phyloP scores from a whole-genome alignment of 768 basidiomycete species.

The Crepidotus variabilis region DNA sequence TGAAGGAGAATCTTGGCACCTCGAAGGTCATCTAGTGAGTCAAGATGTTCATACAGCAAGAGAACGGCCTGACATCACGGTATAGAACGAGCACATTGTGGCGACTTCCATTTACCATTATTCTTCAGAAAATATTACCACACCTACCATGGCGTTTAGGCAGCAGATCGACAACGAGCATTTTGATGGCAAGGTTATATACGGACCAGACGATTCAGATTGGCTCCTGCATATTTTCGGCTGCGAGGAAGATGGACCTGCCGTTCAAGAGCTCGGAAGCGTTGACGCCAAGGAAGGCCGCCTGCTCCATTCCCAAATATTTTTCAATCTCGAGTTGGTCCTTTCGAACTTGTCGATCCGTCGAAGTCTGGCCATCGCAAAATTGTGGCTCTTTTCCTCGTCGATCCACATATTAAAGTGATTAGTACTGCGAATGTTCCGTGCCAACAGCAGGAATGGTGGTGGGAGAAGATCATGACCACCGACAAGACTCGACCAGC shows the following conservation, averaged over 20 bases:
- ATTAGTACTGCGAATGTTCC: constrained; percentile 26
- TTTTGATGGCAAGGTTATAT: constrained; percentile 7
- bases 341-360: constrained; percentile 33
- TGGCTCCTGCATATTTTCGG: constrained; percentile 28
- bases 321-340: constrained; percentile 34
- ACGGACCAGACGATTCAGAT: constrained; percentile 21
- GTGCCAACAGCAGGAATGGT: constrained; percentile 29
- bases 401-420: constrained; percentile 28
- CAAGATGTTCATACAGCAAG: not conserved
- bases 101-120: constrained; percentile 27
- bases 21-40: constrained; percentile 16
- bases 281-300: constrained; percentile 31
- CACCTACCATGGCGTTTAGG: constrained; percentile 19
- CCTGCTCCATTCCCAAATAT: constrained; percentile 37
- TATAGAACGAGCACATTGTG: constrained; percentile 28
- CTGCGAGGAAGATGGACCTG: constrained; percentile 17
- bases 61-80: not conserved
- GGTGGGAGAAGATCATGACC: constrained; percentile 14
- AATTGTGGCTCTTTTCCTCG: constrained; percentile 39
- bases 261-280: constrained; percentile 27
- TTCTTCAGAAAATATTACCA: constrained; percentile 19
- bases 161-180: constrained; percentile 9
- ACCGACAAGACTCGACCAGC: not conserved
- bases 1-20: constrained; percentile 15
- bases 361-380: constrained; percentile 38